phyloP scores from a whole-genome alignment of 176 grass and related monocot species.

The Guadua angustifolia region DNA sequence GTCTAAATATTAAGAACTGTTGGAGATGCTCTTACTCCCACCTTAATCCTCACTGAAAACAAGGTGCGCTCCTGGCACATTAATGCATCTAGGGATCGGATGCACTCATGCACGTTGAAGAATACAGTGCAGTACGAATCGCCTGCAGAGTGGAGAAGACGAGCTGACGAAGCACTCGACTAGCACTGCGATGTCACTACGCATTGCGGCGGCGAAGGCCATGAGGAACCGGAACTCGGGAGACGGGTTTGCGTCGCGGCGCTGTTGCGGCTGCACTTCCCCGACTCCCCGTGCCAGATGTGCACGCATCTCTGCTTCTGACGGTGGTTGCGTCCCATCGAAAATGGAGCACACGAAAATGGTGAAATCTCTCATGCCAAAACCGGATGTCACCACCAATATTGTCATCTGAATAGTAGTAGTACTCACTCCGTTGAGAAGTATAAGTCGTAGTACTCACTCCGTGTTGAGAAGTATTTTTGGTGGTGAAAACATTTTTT shows the following conservation, averaged over 20 bases:
- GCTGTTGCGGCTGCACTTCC: background rate
- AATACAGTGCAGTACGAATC: background rate
- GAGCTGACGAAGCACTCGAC: background rate
- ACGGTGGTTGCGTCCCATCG: background rate
- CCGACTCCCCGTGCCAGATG: background rate
- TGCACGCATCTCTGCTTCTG: background rate
- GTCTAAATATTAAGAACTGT: too few species aligned
- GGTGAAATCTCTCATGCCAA: background rate
- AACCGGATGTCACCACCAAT: background rate
- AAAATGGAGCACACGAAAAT: background rate
- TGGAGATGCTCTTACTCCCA: too few species aligned
- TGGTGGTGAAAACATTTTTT: too few species aligned
- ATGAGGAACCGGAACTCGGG: background rate
- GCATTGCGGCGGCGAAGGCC: too few species aligned
- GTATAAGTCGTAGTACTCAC: too few species aligned
- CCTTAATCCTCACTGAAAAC: conserved; percentile 30
- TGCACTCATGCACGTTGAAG: too few species aligned
- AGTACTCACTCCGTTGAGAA: too few species aligned
- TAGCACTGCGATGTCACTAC: too few species aligned
- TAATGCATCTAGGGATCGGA: conserved; percentile 49
- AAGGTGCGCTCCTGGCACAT: background rate
- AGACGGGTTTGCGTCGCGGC: background rate
- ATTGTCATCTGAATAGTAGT: background rate
- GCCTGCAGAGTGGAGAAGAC: background rate
- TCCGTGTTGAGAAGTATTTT: too few species aligned